These are phyloP conservation scores for Fusarium pseudonygamai DNA, from an alignment of 2,329 filamentous ascomycete species.

Conservation along the genomic window DNA sequence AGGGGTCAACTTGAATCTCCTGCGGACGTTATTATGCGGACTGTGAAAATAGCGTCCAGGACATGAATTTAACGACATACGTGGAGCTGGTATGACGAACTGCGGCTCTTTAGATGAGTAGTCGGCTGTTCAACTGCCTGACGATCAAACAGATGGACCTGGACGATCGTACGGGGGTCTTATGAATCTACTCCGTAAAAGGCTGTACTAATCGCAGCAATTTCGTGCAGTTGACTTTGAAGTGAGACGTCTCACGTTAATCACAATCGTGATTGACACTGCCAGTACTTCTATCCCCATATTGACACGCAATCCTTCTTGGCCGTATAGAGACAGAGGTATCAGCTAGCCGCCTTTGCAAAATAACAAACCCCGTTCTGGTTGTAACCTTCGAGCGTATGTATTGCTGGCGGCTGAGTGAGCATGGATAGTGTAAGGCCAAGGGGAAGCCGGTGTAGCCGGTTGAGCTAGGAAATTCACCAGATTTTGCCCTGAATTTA, in stretches of 20 bases:
- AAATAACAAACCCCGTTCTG: constrained; percentile 8
- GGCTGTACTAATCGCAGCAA: neutral
- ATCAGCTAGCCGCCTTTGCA: neutral
- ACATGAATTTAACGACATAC: constrained; percentile 3
- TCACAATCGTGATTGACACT: constrained; percentile 9
- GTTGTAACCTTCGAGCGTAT: constrained; percentile 15
- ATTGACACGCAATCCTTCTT: constrained; percentile 34
- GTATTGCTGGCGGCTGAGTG: constrained; percentile 29
- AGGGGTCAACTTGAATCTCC: constrained; percentile 20
- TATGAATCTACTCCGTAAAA: neutral
- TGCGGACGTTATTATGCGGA: constrained; percentile 9
- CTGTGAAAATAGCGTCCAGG: constrained; percentile 9
- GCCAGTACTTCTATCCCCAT: constrained; percentile 12
- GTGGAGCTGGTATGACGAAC: constrained; percentile 21
- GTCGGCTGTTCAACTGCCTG: constrained; percentile 31
- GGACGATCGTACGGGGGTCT: constrained; percentile 22
- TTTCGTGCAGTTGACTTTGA: constrained; percentile 4
- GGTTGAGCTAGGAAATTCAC: constrained; percentile 7
- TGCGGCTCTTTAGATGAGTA: constrained; percentile 27
- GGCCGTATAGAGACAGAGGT: neutral
- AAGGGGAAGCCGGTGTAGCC: constrained; percentile 31
- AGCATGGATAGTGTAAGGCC: constrained; percentile 27
- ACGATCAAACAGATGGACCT: constrained; percentile 38
- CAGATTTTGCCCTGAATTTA: constrained; percentile 16
- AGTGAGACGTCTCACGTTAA: constrained; percentile 10